Conservation (phyloP, 2,329 filamentous ascomycete genomes). For the Cladosporium austrohemisphaericum region DNA sequence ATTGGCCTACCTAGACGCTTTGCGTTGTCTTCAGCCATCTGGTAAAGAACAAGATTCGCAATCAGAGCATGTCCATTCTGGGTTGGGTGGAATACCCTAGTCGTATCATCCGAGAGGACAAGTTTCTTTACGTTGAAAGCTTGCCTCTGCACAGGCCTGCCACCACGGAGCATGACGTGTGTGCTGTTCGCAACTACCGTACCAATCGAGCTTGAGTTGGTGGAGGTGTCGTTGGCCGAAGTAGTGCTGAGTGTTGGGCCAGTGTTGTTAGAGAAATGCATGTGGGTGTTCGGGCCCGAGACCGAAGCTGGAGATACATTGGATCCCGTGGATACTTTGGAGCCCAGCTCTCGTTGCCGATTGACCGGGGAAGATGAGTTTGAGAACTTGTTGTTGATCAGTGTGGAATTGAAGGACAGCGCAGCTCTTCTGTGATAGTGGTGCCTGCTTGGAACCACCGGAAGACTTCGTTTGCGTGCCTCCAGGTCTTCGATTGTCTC, state of each 20-base stretch:
- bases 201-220: too few relatives aligned
- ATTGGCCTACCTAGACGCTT: background rate
- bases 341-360: background rate
- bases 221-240: background rate
- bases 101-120: slow-evolving; percentile 4
- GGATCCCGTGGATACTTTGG: background rate
- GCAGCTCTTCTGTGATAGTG: too few relatives aligned
- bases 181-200: slow-evolving; percentile 11
- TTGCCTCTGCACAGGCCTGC: background rate
- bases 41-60: slow-evolving; percentile 10
- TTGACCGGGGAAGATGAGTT: too few relatives aligned
- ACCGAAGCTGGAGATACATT: background rate
- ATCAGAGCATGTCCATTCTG: slow-evolving; percentile 15
- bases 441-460: too few relatives aligned
- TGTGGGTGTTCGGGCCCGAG: background rate
- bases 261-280: background rate
- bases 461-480: background rate
- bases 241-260: background rate
- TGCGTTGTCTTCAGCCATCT: slow-evolving; percentile 9
- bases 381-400: too few relatives aligned
- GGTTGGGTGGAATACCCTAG: slow-evolving; percentile 13
- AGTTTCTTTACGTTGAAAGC: background rate
- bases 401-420: background rate
- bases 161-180: slow-evolving; percentile 1
- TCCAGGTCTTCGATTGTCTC: background rate